Percentiles rank a stretch among this genome's conserved stretches.
phyloP scores from a whole-genome alignment of 2,329 filamentous ascomycete species.

The Trichoderma oligosporum region DNA sequence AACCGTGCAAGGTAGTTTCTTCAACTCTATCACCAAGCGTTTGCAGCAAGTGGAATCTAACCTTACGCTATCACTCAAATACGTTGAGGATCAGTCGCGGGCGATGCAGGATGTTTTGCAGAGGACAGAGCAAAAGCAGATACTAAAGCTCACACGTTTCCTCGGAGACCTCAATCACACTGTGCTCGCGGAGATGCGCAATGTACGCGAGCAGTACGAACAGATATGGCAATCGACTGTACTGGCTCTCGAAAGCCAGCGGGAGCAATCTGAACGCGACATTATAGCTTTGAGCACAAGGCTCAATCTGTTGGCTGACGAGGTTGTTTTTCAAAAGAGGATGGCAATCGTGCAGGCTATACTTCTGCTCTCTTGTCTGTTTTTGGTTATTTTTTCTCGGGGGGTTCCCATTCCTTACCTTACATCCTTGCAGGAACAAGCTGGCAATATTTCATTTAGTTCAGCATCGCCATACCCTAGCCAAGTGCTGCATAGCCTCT shows the following conservation, averaged over 20 bases:
- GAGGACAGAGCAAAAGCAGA: slow-evolving; percentile 81
- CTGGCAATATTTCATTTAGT: slow-evolving; percentile 24
- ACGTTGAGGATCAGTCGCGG: slow-evolving; percentile 93
- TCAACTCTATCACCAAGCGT: slow-evolving; percentile 92
- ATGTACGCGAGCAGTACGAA: slow-evolving; percentile 82
- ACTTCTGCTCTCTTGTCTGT: slow-evolving; percentile 79
- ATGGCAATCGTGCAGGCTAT: slow-evolving; percentile 92
- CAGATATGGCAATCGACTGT: slow-evolving; percentile 96
- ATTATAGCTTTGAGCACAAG: slow-evolving; percentile 76
- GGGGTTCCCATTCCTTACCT: slow-evolving; percentile 41
- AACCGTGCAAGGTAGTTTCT: slow-evolving; percentile 94
- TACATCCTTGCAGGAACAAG: slow-evolving; percentile 30
- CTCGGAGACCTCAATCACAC: slow-evolving; percentile 82
- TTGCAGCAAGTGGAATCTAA: slow-evolving; percentile 89
- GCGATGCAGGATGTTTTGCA: slow-evolving; percentile 83
- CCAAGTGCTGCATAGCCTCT: slow-evolving; percentile 17
- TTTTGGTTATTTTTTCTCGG: slow-evolving; percentile 77
- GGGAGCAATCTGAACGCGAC: slow-evolving; percentile 78
- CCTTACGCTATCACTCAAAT: slow-evolving; percentile 86
- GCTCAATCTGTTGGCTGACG: slow-evolving; percentile 86
- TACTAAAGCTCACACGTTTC: slow-evolving; percentile 77
- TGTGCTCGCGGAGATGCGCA: slow-evolving; percentile 74
- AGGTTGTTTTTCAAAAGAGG: slow-evolving; percentile 80
- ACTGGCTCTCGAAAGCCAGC: slow-evolving; percentile 82
- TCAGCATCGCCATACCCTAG: slow-evolving; percentile 22